Percentiles rank a stretch among this genome's conserved stretches.
Conservation (phyloP, 164 flowering plant species). For the Chloranthus sessilifolius region DNA sequence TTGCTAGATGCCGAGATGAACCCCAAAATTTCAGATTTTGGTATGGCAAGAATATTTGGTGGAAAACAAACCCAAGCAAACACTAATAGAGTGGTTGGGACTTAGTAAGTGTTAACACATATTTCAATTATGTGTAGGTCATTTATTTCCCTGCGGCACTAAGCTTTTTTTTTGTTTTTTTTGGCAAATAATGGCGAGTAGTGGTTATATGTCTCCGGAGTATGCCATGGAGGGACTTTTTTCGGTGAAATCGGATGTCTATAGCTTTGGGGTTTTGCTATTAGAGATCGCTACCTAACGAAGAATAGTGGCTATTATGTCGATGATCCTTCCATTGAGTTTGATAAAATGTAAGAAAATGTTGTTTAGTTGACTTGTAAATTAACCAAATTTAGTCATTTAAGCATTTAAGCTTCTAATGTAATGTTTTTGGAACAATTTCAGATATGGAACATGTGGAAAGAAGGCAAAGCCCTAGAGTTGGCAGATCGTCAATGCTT, state of each 20-base stretch:
- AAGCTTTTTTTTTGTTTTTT: not conserved
- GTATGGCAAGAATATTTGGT: slow-evolving; percentile 33
- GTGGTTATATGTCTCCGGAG: slow-evolving; percentile 47
- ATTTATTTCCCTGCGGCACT: not conserved
- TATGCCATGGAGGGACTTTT: slow-evolving; percentile 32
- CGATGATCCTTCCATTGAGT: not conserved
- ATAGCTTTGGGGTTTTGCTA: slow-evolving; percentile 36
- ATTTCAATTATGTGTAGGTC: not conserved
- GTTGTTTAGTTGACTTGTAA: too few species aligned
- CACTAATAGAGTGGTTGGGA: slow-evolving; percentile 27
- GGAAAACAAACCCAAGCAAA: slow-evolving; percentile 18
- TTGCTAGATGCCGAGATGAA: slow-evolving; percentile 40
- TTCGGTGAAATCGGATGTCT: slow-evolving; percentile 46
- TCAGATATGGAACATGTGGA: slow-evolving; percentile 7
- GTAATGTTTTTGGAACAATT: not conserved
- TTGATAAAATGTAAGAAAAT: not conserved
- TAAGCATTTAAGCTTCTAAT: not conserved
- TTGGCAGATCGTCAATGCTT: not conserved
- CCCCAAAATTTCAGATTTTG: slow-evolving; percentile 54
- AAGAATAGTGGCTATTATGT: slow-evolving; percentile 4
- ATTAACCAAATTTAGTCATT: not conserved
- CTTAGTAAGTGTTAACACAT: slow-evolving; percentile 26
- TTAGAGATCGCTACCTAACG: slow-evolving; percentile 27
- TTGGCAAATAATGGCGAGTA: not conserved
- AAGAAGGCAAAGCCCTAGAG: slow-evolving; percentile 1